phyloP scores from a whole-genome alignment of 129 eudicot species.

The Lactuca sativa region DNA sequence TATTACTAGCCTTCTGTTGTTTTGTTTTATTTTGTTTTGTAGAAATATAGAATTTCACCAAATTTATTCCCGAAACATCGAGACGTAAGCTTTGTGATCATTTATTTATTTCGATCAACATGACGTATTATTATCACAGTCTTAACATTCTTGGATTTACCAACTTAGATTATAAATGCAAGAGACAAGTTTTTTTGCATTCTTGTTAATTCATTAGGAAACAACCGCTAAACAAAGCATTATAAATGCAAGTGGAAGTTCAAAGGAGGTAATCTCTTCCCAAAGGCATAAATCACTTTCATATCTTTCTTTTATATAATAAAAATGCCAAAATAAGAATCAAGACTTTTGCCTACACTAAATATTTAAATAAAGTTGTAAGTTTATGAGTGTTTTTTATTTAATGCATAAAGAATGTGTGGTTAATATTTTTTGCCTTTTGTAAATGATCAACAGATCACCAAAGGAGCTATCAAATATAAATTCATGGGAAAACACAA shows the following conservation, averaged over 20 bases:
- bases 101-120: too few species aligned
- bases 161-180: slow-evolving; percentile 16
- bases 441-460: slow-evolving; percentile 51
- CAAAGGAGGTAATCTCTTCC: neutral
- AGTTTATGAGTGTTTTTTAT: too few species aligned
- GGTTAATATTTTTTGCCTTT: neutral
- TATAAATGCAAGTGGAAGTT: slow-evolving; percentile 53
- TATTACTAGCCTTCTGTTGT: neutral
- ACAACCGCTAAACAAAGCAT: slow-evolving; percentile 43
- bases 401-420: neutral
- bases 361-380: too few species aligned
- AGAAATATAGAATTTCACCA: slow-evolving; percentile 74
- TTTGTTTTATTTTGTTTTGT: slow-evolving; percentile 17
- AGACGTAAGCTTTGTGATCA: slow-evolving; percentile 48
- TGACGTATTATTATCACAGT: too few species aligned
- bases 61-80: slow-evolving; percentile 60
- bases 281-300: neutral
- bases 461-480: slow-evolving; percentile 65
- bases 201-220: neutral
- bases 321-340: neutral
- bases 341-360: too few species aligned
- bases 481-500: slow-evolving; percentile 78
- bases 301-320: neutral
- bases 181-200: slow-evolving; percentile 45
- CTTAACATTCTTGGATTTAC: neutral